Evolutionary conservation across 2,329 filamentous ascomycete species (phyloP).

Genomic region (Colletotrichum lentis): DNA sequence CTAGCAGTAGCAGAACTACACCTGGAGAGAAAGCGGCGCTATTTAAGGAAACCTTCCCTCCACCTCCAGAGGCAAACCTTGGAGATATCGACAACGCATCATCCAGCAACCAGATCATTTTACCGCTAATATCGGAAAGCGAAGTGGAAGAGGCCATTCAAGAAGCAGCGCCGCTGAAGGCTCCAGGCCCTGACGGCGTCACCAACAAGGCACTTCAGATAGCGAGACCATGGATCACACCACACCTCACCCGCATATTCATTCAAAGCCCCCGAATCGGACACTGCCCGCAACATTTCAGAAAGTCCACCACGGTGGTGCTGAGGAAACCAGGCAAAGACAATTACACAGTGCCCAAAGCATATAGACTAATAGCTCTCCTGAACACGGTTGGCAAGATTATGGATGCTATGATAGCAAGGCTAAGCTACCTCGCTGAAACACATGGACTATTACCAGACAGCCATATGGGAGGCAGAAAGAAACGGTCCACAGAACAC

Average conservation of each 20-base stretch:
- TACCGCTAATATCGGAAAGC: background rate
- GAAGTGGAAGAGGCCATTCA: slow-evolving; percentile 18
- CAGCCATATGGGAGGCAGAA: background rate
- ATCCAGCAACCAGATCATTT: slow-evolving; percentile 7
- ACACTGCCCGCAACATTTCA: background rate
- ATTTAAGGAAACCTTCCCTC: slow-evolving; percentile 10
- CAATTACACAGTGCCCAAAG: background rate
- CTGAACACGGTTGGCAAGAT: background rate
- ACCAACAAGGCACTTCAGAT: slow-evolving; percentile 39
- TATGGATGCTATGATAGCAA: slow-evolving; percentile 8
- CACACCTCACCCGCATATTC: slow-evolving; percentile 26
- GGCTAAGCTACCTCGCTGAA: slow-evolving; percentile 24
- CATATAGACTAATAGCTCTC: background rate
- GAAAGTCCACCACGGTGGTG: background rate
- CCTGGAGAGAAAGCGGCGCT: slow-evolving; percentile 6
- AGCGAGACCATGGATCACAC: slow-evolving; percentile 34
- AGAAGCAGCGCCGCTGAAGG: slow-evolving; percentile 39
- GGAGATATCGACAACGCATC: slow-evolving; percentile 15
- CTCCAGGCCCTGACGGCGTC: slow-evolving; percentile 38
- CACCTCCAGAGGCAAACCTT: background rate
- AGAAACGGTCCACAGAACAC: slow-evolving; percentile 29
- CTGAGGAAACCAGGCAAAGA: background rate
- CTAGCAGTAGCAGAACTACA: slow-evolving; percentile 3
- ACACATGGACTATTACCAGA: background rate
- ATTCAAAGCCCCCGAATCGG: background rate